phyloP scores from a whole-genome alignment of 108 stramenopile species.

The Aurantiochytrium sp. region DNA sequence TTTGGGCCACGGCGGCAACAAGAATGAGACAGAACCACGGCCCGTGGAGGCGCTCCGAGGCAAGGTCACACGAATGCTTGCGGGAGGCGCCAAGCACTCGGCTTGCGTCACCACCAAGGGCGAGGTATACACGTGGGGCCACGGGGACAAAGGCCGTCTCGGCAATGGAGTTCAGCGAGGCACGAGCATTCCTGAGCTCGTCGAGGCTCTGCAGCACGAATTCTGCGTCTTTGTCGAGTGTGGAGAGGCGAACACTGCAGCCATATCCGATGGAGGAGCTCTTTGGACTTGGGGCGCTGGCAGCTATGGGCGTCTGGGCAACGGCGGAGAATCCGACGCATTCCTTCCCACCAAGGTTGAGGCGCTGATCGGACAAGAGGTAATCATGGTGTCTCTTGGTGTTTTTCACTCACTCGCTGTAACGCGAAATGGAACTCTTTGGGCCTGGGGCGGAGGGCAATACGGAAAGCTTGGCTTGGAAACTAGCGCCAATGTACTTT shows the following conservation, averaged over 20 bases:
- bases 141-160: background rate
- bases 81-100: conserved; percentile 1
- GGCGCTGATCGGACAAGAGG: background rate
- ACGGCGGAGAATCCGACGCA: background rate
- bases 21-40: background rate
- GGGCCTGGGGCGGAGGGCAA: background rate
- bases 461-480: conserved; percentile 9
- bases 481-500: background rate
- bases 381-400: background rate
- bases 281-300: background rate
- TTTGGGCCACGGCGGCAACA: conserved; percentile 9
- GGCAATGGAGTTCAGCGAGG: background rate
- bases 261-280: background rate
- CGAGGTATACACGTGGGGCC: background rate
- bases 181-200: background rate
- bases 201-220: background rate
- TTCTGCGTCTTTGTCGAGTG: background rate
- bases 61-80: background rate
- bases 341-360: background rate
- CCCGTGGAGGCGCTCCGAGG: background rate
- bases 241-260: background rate
- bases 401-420: conserved; percentile 3
- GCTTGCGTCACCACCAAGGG: background rate
- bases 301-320: background rate
- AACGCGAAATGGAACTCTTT: background rate